These are phyloP conservation scores for Lactifluus echinatus DNA, from an alignment of 768 basidiomycete species.

Conservation along the genomic window DNA sequence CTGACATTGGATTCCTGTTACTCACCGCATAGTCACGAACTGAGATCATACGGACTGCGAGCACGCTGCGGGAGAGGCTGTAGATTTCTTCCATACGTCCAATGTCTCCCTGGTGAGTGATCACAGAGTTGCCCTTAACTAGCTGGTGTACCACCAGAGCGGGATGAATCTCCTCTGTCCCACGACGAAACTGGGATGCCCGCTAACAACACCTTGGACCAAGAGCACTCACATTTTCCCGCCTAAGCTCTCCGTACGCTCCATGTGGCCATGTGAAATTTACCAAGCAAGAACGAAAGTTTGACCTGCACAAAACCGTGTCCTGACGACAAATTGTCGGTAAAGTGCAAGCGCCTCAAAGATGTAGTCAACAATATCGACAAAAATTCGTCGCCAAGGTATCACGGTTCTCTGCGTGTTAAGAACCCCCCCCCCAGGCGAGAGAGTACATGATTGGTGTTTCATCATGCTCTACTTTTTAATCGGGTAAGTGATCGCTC, in stretches of 20 bases:
- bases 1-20: background rate
- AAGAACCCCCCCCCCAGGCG: background rate
- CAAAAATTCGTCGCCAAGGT: background rate
- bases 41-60: background rate
- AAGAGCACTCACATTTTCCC: background rate
- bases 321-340: background rate
- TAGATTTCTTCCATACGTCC: background rate
- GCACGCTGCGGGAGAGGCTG: background rate
- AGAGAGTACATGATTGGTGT: too few species aligned
- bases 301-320: background rate
- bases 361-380: background rate
- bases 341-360: background rate
- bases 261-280: background rate
- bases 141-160: background rate
- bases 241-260: background rate
- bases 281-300: background rate
- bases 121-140: background rate
- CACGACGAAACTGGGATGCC: too few species aligned
- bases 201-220: too few species aligned
- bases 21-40: background rate
- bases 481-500: background rate
- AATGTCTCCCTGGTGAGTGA: background rate
- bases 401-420: background rate
- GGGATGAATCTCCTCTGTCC: background rate
- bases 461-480: too few species aligned